Percentiles rank a stretch among this genome's conserved stretches.
These are phyloP conservation scores for Penicillium oxalicum DNA, from an alignment of 2,329 filamentous ascomycete genomes.

Conservation along the genomic window DNA sequence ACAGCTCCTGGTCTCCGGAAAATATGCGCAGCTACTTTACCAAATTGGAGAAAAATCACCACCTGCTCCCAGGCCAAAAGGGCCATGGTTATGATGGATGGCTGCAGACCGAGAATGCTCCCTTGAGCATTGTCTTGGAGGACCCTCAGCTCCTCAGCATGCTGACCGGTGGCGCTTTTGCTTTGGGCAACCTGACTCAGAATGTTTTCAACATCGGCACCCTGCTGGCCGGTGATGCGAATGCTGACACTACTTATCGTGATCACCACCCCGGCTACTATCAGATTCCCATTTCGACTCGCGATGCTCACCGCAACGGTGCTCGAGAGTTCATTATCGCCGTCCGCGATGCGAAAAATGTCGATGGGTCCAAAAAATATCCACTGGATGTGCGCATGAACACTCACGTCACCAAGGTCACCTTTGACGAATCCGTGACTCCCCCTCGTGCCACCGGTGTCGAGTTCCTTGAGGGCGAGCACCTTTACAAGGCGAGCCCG, in stretches of 20 bases:
- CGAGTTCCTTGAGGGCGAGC: conserved; percentile 45
- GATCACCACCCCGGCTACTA: conserved; percentile 49
- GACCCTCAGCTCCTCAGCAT: conserved; percentile 52
- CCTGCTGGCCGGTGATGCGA: conserved; percentile 48
- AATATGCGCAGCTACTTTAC: conserved; percentile 56
- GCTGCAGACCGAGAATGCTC: conserved; percentile 21
- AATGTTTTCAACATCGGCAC: conserved; percentile 41
- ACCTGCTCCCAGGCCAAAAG: conserved; percentile 36
- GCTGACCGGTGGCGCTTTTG: conserved; percentile 47
- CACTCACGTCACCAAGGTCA: conserved; percentile 43
- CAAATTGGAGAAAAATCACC: conserved; percentile 50
- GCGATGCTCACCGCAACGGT: conserved; percentile 19
- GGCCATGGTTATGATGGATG: conserved; percentile 43
- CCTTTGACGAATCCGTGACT: conserved; percentile 34
- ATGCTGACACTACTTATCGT: conserved; percentile 41
- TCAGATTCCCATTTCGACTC: conserved; percentile 52
- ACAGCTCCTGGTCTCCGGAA: conserved; percentile 51
- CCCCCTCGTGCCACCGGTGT: conserved; percentile 45
- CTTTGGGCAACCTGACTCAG: conserved; percentile 44
- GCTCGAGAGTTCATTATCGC: conserved; percentile 40
- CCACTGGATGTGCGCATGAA: conserved; percentile 51
- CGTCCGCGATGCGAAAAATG: conserved; percentile 22
- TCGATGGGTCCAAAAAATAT: conserved; percentile 38
- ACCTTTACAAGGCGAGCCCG: conserved; percentile 46
- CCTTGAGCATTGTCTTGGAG: conserved; percentile 46